Conservation (phyloP, 345 rosid species). For the Ceriops tagal region DNA sequence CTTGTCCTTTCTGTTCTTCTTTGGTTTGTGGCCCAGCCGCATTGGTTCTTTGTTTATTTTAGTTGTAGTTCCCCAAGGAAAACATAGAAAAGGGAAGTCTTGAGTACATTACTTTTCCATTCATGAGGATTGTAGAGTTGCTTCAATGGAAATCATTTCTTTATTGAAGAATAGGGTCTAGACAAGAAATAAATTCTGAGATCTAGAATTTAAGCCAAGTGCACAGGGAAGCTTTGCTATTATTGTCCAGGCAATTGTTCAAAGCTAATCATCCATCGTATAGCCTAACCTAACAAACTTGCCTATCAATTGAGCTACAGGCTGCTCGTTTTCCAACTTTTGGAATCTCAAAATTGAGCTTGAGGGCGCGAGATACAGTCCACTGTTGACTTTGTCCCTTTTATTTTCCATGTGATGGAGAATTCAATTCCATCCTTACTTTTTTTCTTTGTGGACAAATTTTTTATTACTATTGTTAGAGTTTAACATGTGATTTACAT, state of each 20-base stretch:
- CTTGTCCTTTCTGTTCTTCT: neutral
- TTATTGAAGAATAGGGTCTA: neutral
- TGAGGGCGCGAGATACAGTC: neutral
- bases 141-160: neutral
- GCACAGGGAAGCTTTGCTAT: neutral
- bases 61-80: neutral
- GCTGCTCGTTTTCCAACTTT: neutral
- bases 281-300: neutral
- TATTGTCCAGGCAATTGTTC: neutral
- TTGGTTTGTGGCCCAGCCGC: neutral
- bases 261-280: neutral
- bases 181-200: neutral
- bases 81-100: neutral
- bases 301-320: neutral
- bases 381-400: slow-evolving; percentile 3
- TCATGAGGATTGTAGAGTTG: neutral
- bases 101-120: neutral
- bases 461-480: slow-evolving; percentile 6
- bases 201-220: neutral
- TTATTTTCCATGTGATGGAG: slow-evolving; percentile 9
- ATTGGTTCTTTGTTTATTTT: neutral
- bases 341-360: neutral
- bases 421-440: slow-evolving; percentile 13
- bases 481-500: too few relatives aligned
- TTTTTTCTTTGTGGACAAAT: slow-evolving; percentile 3